Base-by-base conservation (phyloP, 805 yeast species). In the Pichia deserticola region DNA sequence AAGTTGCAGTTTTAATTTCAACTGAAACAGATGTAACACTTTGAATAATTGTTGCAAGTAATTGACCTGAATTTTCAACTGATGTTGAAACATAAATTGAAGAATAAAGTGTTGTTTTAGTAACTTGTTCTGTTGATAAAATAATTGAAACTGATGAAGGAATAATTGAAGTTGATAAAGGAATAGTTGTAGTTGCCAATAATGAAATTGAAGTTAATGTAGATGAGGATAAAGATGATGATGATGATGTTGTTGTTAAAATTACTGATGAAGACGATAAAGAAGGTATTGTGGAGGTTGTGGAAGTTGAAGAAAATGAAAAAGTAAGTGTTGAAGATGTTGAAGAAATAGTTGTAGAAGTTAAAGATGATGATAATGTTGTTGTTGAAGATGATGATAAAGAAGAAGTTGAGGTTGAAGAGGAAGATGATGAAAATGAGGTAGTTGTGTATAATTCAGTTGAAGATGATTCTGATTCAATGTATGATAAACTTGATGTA, bases 1-100 rank as follows among this genome's bases (percentile, higher is more conserved):
- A 15, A 28, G 55, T 45, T 10, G 55, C 42, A 7, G 42, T 40
- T 40, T 40, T 27, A 10, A 30, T 40, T 30, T 40, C 33, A 9
- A 40, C 32, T 7, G 42, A 40, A 25, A 40, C 32, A 15, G 42
- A 43, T 5, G 61, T 45, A 27, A 53, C 55, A 5, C 63, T 55
- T 42, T 57, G 56, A 6, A 66, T 61, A 38, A 60, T 52, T 29
- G 56, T 53, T 25, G 60, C 50, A 25, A 61, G 41, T 4, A 46
- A 37, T 36, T 36, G 36, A 20, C 47, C 47, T 51, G 29, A 38
- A 53, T 13, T 45, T 49, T 44, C 42, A 48, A 49, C 29, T n/a
- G 54, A 32, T 5, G 58, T 15, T 5, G 55, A 33, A 7, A 56
- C 33, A n/a, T 28, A 30, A 13, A 10, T 40, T 3, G 56, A 38